Base-by-base conservation (phyloP, 2,329 filamentous ascomycete species). In the Nemania bipapillata region DNA sequence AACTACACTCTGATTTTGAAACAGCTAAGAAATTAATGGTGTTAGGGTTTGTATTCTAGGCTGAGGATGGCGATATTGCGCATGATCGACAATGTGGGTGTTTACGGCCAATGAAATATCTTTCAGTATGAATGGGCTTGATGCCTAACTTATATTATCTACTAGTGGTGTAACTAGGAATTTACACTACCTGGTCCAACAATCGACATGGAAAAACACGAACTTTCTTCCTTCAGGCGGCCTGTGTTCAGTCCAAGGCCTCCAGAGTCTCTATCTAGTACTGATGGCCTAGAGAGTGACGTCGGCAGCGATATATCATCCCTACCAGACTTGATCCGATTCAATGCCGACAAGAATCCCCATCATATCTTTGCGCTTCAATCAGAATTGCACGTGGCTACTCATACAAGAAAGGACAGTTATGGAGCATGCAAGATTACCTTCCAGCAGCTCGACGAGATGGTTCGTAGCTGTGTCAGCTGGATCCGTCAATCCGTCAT, bases 241-340 rank as follows among this genome's bases (percentile, higher is more conserved):
- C 65, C 60, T 2, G 40, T 56, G n/a, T 64, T 68, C 22, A 64
- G 55, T 11, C 65, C 60, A 26, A 47, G 42, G 9, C 3, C 57
- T 15, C 50, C 63, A 9, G 63, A 7, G 17, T 15, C 30, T 52
- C 17, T 32, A 17, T 37, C 24, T 24, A 26, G 4, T n/a, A 7
- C n/a, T 11, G 26, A 54, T 32, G 32, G 54, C 26, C 20, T 32
- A 8, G 61, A 54, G 24, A 60, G 35, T 11, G 49, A 24, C n/a
- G 73, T 72, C 40, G 57, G 49, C 24, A 60, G 26, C 7, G 49
- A 40, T 17, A 74, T 74, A 52, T 63, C 70, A 12, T 72, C 68
- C 11, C 62, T 74, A 11, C 65, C 71, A 15, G 66, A 74, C 24
- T 63, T 74, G n/a, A 70, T 74, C 15, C 69, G 35, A 6, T 73